Percentiles rank a stretch among this genome's conserved stretches.
phyloP scores from a whole-genome alignment of 1,284 basidiomycete genomes.

The Coniferiporia sulphurascens region DNA sequence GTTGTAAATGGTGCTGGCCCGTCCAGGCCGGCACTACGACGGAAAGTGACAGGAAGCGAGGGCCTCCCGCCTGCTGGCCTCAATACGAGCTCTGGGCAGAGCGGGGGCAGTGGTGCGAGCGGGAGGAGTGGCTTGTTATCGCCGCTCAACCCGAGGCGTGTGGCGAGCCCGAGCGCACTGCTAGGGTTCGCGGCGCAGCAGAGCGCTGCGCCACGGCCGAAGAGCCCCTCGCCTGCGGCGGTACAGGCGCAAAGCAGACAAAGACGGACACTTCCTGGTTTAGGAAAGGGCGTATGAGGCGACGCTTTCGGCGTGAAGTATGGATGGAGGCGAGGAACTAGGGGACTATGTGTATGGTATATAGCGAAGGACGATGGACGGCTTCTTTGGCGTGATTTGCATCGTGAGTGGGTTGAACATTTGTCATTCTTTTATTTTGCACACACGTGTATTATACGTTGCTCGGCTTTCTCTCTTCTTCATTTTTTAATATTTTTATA shows the following conservation, averaged over 20 bases:
- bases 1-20: constrained; percentile 8
- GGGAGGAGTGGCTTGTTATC: constrained; percentile 12
- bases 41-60: constrained; percentile 12
- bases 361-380: background rate
- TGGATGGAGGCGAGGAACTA: background rate
- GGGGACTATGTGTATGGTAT: background rate
- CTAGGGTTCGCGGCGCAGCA: constrained; percentile 10
- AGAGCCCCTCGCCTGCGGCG: constrained; percentile 11
- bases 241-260: constrained; percentile 4
- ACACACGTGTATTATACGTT: no score
- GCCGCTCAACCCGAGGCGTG: constrained; percentile 15
- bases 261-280: constrained; percentile 8
- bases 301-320: background rate
- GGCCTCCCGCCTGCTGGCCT: constrained; percentile 5
- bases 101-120: background rate
- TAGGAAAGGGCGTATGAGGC: constrained; percentile 2
- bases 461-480: no score
- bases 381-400: no score
- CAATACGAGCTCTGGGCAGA: background rate
- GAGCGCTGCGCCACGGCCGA: constrained; percentile 1
- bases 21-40: constrained; percentile 15
- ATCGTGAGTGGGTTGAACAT: no score
- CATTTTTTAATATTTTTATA: no score
- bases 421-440: no score
- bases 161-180: constrained; percentile 9